These are phyloP conservation scores for Guadua angustifolia DNA, from an alignment of 176 grass and related monocot genomes.

Conservation along the genomic window DNA sequence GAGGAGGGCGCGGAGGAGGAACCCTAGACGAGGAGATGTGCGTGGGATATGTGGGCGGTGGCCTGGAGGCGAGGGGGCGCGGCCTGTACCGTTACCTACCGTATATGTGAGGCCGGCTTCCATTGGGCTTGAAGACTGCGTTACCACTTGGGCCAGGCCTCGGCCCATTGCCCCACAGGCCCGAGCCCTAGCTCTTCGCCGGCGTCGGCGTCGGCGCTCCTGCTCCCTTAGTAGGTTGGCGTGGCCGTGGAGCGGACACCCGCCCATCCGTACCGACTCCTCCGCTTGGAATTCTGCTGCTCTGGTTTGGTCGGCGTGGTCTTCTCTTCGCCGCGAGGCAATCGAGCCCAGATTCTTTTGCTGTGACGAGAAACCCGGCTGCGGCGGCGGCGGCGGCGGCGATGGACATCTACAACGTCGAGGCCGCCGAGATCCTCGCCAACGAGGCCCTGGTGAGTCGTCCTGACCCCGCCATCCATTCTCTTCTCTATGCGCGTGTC, in stretches of 20 bases:
- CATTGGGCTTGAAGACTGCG: no score
- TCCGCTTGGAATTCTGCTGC: not conserved
- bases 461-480: not conserved
- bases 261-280: not conserved
- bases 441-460: constrained; percentile 73
- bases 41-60: no score
- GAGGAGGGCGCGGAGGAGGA: no score
- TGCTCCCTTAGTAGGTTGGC: not conserved
- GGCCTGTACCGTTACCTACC: no score
- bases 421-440: constrained; percentile 77
- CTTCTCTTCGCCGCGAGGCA: not conserved
- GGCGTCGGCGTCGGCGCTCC: not conserved
- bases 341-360: no score
- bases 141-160: no score
- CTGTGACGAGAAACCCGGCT: not conserved
- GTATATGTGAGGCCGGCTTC: no score
- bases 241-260: not conserved
- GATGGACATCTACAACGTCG: constrained; percentile 74
- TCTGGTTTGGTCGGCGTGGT: not conserved
- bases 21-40: no score
- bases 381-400: not conserved
- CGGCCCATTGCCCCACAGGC: no score
- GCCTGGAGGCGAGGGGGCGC: no score
- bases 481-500: not conserved
- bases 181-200: no score